Base-by-base conservation (phyloP, 345 rosid genomes). In the Linum tenue region DNA sequence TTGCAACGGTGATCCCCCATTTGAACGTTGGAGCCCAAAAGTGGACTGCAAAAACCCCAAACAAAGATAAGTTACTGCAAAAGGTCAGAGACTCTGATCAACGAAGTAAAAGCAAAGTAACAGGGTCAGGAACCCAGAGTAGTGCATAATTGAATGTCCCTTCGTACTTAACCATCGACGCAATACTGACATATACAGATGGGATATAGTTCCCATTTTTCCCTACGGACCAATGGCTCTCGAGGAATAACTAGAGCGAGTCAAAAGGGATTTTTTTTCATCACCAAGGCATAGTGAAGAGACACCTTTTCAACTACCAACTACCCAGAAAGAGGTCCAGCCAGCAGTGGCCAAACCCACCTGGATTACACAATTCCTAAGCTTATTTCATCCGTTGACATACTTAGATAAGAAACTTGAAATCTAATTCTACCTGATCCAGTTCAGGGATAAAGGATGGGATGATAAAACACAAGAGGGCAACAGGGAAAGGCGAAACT, bases 21-120 rank as follows among this genome's bases (percentile, higher is more conserved):
- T 91, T 91, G 62, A 91, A 91, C 2, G 96, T 86, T 2, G 98
- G 98, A 4, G 95, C 98, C 95, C 96, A 91, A 69, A 91, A 91
- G 73, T 88, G 97, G 82, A 92, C 98, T 90, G 88, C 69, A 63
- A 68, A 5, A 53, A 37, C 11, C 31, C 31, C 31, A n/a, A 62
- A 36, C 39, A 15, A 48, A 48, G 9, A 3, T 12, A 48, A 48
- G 53, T 48, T 48, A 3, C 14, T 48, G 9, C 53, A 48, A 48
- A 41, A 41, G 44, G 44, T 41, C 9, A 41, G n/a, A n/a, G n/a
- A n/a, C n/a, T n/a, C n/a, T n/a, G n/a, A n/a, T n/a, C n/a, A n/a
- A n/a, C n/a, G n/a, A n/a, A n/a, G n/a, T n/a, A n/a, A n/a, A n/a
- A n/a, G n/a, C n/a, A n/a, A n/a, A n/a, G n/a, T n/a, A n/a, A n/a